Conservation (phyloP, 768 basidiomycete genomes). For the Termitomyces sp. region DNA sequence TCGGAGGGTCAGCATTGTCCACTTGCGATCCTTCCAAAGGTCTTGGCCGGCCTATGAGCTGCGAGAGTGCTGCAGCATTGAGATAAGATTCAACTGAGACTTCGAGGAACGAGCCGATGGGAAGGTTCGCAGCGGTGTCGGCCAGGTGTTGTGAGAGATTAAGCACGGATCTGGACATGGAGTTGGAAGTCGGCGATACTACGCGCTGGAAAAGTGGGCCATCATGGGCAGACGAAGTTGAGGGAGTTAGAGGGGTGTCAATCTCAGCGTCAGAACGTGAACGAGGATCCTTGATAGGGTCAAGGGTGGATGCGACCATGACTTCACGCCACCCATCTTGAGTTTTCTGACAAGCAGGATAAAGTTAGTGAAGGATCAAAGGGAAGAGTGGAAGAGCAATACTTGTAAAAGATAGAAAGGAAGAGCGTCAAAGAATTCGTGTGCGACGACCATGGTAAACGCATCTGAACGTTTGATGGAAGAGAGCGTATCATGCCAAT, state of each 20-base stretch:
- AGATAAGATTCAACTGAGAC: constrained; percentile 72
- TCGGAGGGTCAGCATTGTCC: background rate
- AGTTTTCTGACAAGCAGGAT: constrained; percentile 53
- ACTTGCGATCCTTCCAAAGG: background rate
- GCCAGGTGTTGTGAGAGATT: constrained; percentile 55
- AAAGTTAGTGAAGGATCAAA: background rate
- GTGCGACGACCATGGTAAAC: constrained; percentile 88
- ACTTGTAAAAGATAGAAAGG: constrained; percentile 91
- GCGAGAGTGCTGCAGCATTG: constrained; percentile 65
- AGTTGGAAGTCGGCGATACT: constrained; percentile 55
- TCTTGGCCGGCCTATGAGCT: constrained; percentile 42
- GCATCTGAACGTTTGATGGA: constrained; percentile 52
- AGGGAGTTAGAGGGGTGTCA: background rate
- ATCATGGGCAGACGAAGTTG: constrained; percentile 16
- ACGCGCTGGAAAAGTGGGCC: constrained; percentile 57
- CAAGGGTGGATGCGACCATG: constrained; percentile 52
- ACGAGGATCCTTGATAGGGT: constrained; percentile 19
- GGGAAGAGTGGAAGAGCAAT: constrained; percentile 10
- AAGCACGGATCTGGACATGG: constrained; percentile 54
- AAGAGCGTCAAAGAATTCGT: constrained; percentile 97
- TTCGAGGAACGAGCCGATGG: constrained; percentile 75
- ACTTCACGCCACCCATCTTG: constrained; percentile 85
- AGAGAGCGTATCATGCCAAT: constrained; percentile 76
- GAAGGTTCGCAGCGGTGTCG: constrained; percentile 52
- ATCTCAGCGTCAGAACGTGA: constrained; percentile 3